These are phyloP conservation scores for Crepidotus sp. DNA, from an alignment of 1,284 basidiomycete genomes.

Conservation along the genomic window DNA sequence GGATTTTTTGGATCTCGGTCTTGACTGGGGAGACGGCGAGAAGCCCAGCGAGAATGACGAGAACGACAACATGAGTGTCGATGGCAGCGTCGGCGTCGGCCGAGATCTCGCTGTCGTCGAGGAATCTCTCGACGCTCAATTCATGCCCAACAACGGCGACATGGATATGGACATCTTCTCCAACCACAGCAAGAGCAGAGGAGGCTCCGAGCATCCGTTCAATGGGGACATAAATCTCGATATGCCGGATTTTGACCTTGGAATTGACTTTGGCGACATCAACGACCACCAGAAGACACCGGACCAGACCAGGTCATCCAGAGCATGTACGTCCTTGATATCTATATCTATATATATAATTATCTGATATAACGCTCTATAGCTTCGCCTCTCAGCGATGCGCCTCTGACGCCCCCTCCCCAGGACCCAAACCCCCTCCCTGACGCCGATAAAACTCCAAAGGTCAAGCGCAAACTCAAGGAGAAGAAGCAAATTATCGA, in stretches of 20 bases:
- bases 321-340: constrained; percentile 50
- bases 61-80: constrained; percentile 38
- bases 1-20: constrained; percentile 70
- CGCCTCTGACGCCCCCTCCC: constrained; percentile 61
- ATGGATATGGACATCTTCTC: constrained; percentile 54
- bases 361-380: constrained; percentile 9
- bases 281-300: constrained; percentile 42
- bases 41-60: constrained; percentile 26
- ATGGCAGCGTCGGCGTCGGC: constrained; percentile 64
- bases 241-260: constrained; percentile 46
- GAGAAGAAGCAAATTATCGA: constrained; percentile 79
- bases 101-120: constrained; percentile 55
- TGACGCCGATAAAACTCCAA: constrained; percentile 23
- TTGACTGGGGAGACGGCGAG: constrained; percentile 58
- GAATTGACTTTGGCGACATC: constrained; percentile 59
- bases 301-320: constrained; percentile 51
- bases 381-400: constrained; percentile 70
- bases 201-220: constrained; percentile 56
- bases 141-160: constrained; percentile 37
- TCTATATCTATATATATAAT: no score
- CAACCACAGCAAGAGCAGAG: constrained; percentile 47
- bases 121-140: constrained; percentile 53
- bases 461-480: constrained; percentile 46
- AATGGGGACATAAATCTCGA: constrained; percentile 52
- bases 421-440: constrained; percentile 36